Conservation (phyloP, 805 yeast species). For the fission yeast (Schizosaccharomyces pombe) region DNA sequence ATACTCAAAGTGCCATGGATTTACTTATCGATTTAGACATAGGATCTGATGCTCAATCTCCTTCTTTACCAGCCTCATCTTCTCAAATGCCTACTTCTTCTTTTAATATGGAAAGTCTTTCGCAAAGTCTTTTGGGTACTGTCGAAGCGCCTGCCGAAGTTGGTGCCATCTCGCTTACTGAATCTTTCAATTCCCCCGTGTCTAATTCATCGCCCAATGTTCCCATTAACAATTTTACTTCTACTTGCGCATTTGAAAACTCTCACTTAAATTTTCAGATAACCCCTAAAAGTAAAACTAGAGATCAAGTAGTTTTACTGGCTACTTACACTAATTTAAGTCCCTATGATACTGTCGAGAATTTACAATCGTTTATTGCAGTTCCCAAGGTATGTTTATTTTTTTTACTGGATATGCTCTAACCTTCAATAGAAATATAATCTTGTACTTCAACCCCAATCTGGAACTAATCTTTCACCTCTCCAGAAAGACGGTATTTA, state of each 20-base stretch:
- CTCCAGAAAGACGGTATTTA: not conserved
- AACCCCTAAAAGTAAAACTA: not conserved
- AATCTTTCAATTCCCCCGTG: too few species aligned
- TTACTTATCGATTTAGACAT: not conserved
- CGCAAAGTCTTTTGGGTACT: too few species aligned
- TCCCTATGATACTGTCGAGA: not conserved
- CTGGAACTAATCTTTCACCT: not conserved
- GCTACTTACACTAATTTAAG: not conserved
- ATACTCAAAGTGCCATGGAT: not conserved
- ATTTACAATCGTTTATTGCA: not conserved
- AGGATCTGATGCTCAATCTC: not conserved
- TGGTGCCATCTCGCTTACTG: too few species aligned
- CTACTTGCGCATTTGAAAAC: not conserved
- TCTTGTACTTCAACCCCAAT: not conserved
- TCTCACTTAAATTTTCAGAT: not conserved
- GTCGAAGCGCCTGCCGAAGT: too few species aligned
- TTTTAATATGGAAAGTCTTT: too few species aligned
- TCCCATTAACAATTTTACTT: not conserved
- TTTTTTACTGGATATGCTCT: not conserved
- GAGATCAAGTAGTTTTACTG: not conserved
- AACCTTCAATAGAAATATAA: not conserved
- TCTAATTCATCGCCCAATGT: too few species aligned
- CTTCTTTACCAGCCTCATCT: not conserved
- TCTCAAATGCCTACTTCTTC: too few species aligned
- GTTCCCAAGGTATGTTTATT: not conserved